Percentiles rank a stretch among this genome's conserved stretches.
phyloP scores from a whole-genome alignment of 2,329 filamentous ascomycete species.

The Daldinia sp. region DNA sequence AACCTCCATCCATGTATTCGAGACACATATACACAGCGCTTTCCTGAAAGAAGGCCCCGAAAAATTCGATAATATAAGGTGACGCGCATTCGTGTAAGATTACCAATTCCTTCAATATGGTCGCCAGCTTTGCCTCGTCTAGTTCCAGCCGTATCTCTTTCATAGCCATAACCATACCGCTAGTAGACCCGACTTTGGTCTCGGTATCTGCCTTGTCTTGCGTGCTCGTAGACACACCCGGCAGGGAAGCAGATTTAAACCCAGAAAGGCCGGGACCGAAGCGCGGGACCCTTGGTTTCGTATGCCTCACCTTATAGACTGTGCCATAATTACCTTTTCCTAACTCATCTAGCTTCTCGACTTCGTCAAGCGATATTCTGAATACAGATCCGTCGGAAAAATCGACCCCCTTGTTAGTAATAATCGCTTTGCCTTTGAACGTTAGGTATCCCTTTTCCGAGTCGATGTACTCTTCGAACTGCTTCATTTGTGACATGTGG shows the following conservation, averaged over 20 bases:
- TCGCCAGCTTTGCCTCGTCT: conserved; percentile 95
- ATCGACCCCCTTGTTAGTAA: conserved; percentile 89
- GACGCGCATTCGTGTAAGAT: conserved; percentile 94
- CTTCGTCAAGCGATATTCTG: conserved; percentile 90
- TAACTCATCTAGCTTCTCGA: conserved; percentile 90
- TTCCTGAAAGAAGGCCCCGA: conserved; percentile 98
- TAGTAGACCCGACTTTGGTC: conserved; percentile 55
- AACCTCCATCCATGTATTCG: conserved; percentile 98
- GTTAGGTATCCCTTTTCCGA: conserved; percentile 89
- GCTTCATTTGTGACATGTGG: conserved; percentile 61
- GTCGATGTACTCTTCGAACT: conserved; percentile 83
- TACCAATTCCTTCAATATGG: conserved; percentile 97
- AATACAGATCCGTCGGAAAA: conserved; percentile 91
- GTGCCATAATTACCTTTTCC: conserved; percentile 99
- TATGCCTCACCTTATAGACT: conserved; percentile 94
- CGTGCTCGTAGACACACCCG: conserved; percentile 47
- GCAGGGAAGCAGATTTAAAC: conserved; percentile 53
- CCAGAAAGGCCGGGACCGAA: conserved; percentile 67
- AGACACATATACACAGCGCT: conserved; percentile 99
- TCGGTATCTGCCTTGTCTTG: conserved; percentile 44
- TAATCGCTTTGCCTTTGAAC: conserved; percentile 90
- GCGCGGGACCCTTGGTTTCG: conserved; percentile 66
- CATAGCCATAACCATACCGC: conserved; percentile 95
- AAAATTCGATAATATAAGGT: conserved; percentile 98
- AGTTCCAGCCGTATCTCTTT: conserved; percentile 96